A percentile compares a stretch with the other conserved stretches of the same genome.
These are phyloP conservation scores for Alternaria sp. DNA, from an alignment of 2,329 filamentous ascomycete species.

Conservation along the genomic window DNA sequence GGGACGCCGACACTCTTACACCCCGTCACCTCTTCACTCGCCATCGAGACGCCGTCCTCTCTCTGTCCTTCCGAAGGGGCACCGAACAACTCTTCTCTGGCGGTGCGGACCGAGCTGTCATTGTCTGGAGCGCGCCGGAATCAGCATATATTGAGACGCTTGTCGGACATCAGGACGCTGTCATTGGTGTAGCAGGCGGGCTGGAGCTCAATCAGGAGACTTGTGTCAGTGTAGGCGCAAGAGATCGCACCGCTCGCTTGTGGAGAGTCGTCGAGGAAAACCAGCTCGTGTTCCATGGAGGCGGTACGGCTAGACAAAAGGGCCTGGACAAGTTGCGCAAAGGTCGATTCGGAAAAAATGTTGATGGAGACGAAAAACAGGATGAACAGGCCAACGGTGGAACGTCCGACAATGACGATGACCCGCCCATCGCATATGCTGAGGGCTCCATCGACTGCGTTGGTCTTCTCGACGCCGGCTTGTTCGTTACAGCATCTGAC, in stretches of 20 bases:
- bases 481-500: slow-evolving; percentile 92
- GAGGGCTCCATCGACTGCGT: slow-evolving; percentile 93
- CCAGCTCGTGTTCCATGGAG: slow-evolving; percentile 92
- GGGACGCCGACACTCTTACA: slow-evolving; percentile 80
- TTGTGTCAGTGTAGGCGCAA: slow-evolving; percentile 87
- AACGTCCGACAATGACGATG: slow-evolving; percentile 54
- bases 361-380: slow-evolving; percentile 57
- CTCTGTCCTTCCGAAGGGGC: slow-evolving; percentile 82
- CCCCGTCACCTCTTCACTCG: slow-evolving; percentile 87
- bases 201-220: slow-evolving; percentile 76
- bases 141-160: slow-evolving; percentile 94
- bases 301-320: slow-evolving; percentile 60
- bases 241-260: slow-evolving; percentile 88
- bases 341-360: slow-evolving; percentile 45
- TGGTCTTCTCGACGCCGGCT: slow-evolving; percentile 85
- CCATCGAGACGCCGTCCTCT: slow-evolving; percentile 87
- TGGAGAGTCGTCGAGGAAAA: slow-evolving; percentile 98
- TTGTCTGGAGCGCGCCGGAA: slow-evolving; percentile 92
- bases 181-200: slow-evolving; percentile 75
- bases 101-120: slow-evolving; percentile 90
- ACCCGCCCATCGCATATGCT: slow-evolving; percentile 57
- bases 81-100: slow-evolving; percentile 92
- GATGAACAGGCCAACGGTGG: slow-evolving; percentile 45
- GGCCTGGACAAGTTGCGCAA: slow-evolving; percentile 50
- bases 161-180: slow-evolving; percentile 93